These are phyloP conservation scores for Fraxinus latifolia DNA, from an alignment of 305 asterid genomes.

Conservation along the genomic window DNA sequence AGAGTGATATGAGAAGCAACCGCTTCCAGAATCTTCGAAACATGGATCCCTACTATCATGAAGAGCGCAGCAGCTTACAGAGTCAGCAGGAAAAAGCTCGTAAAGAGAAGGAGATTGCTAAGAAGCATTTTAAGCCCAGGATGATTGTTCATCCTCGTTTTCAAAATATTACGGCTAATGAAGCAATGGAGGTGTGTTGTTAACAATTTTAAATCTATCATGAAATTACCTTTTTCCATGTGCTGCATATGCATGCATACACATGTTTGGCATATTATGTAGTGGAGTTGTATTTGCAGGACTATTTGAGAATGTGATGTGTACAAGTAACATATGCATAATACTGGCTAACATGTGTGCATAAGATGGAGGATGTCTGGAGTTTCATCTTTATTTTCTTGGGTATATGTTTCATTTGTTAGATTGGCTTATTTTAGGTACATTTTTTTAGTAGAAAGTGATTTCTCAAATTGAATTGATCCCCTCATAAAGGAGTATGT, in stretches of 20 bases:
- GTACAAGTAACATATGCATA: not conserved
- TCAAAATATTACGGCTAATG: constrained; percentile 83
- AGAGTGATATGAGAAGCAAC: constrained; percentile 71
- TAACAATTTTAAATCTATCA: not conserved
- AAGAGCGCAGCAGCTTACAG: constrained; percentile 56
- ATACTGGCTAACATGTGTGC: not conserved
- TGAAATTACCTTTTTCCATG: constrained; percentile 8
- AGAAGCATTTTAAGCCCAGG: constrained; percentile 88
- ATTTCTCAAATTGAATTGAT: not conserved
- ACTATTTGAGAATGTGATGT: not conserved
- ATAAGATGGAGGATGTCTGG: not conserved
- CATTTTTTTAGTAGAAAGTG: not conserved
- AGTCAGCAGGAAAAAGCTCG: constrained; percentile 65
- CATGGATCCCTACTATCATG: constrained; percentile 78
- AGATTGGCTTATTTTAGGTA: not conserved
- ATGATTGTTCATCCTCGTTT: constrained; percentile 95
- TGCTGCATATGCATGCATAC: constrained; percentile 4
- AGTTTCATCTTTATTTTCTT: not conserved
- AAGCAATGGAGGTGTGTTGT: constrained; percentile 65
- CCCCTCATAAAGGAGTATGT: not conserved
- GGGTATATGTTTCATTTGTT: not conserved
- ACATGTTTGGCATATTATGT: not conserved
- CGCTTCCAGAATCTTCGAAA: constrained; percentile 47
- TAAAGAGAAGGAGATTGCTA: constrained; percentile 75
- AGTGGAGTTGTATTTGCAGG: not conserved